Conservation (phyloP, 1,284 basidiomycete genomes). For the Ustilago bromivora region DNA sequence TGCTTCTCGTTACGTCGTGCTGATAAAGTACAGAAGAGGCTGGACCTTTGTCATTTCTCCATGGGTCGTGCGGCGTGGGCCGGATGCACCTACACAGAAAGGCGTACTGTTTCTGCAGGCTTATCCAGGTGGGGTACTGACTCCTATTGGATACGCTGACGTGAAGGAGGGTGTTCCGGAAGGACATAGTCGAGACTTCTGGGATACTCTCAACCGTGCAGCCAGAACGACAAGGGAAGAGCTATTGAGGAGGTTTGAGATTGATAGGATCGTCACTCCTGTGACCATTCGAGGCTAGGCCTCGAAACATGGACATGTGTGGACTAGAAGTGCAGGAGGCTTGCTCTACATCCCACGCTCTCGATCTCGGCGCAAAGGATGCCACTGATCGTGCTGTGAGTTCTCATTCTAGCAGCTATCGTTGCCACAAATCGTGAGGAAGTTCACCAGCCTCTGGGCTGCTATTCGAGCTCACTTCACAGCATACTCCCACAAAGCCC, state of each 20-base stretch:
- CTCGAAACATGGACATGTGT: neutral
- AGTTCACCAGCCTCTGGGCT: no score
- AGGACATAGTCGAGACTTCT: constrained; percentile 11
- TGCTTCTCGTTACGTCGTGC: constrained; percentile 6
- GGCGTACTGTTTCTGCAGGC: constrained; percentile 14
- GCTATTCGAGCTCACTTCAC: no score
- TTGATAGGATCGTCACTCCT: constrained; percentile 1
- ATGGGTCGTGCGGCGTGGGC: neutral
- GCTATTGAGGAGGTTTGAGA: neutral
- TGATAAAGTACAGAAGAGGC: neutral
- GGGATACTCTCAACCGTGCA: constrained; percentile 7
- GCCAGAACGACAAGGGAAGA: constrained; percentile 2
- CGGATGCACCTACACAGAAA: neutral
- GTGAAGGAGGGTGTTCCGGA: constrained; percentile 16
- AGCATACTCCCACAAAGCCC: no score
- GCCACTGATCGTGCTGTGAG: no score
- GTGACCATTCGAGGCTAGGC: neutral
- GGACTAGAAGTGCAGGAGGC: neutral
- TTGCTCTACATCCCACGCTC: no score
- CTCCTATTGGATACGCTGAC: constrained; percentile 14
- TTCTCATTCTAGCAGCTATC: no score
- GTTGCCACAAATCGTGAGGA: no score
- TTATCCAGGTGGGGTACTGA: neutral
- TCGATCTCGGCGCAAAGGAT: no score
- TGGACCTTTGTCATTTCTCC: constrained; percentile 1